Evolutionary conservation across 2,329 filamentous ascomycete species (phyloP).

Genomic region (Colletotrichum cuscutae): DNA sequence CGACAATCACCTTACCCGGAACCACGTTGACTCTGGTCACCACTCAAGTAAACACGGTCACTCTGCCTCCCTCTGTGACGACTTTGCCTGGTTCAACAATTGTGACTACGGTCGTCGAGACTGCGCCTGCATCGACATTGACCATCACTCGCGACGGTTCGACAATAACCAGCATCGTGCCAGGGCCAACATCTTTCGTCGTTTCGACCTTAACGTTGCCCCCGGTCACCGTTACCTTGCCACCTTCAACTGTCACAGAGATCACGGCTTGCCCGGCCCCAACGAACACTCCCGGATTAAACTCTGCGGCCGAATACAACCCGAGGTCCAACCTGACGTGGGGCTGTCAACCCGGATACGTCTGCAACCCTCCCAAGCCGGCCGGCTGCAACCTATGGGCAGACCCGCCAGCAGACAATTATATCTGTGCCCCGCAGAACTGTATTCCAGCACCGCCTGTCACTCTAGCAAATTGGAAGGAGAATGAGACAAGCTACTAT

Average conservation of each 20-base stretch:
- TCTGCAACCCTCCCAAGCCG: slow-evolving; percentile 64
- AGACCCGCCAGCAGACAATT: slow-evolving; percentile 56
- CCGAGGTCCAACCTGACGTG: slow-evolving; percentile 57
- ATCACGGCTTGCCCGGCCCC: slow-evolving; percentile 56
- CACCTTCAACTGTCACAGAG: slow-evolving; percentile 30
- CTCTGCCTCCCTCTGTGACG: slow-evolving; percentile 36
- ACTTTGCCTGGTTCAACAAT: slow-evolving; percentile 43
- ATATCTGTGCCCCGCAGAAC: slow-evolving; percentile 55
- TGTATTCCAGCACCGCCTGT: slow-evolving; percentile 56
- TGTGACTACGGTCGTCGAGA: slow-evolving; percentile 45
- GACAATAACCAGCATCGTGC: slow-evolving; percentile 42
- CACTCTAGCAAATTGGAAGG: slow-evolving; percentile 52
- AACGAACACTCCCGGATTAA: slow-evolving; percentile 45
- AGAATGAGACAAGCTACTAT: slow-evolving; percentile 60
- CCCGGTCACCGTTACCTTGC: slow-evolving; percentile 41
- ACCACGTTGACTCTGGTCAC: slow-evolving; percentile 24
- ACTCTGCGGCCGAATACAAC: slow-evolving; percentile 40
- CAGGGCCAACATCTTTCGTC: slow-evolving; percentile 37
- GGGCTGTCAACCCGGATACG: slow-evolving; percentile 63
- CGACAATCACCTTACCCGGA: slow-evolving; percentile 26
- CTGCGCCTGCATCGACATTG: slow-evolving; percentile 42
- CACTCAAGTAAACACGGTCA: slow-evolving; percentile 26
- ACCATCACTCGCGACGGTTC: slow-evolving; percentile 44
- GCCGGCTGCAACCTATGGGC: slow-evolving; percentile 62
- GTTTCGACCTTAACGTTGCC: slow-evolving; percentile 39